These are phyloP conservation scores for Dentipellis fragilis DNA, from an alignment of 768 basidiomycete species.

Conservation along the genomic window DNA sequence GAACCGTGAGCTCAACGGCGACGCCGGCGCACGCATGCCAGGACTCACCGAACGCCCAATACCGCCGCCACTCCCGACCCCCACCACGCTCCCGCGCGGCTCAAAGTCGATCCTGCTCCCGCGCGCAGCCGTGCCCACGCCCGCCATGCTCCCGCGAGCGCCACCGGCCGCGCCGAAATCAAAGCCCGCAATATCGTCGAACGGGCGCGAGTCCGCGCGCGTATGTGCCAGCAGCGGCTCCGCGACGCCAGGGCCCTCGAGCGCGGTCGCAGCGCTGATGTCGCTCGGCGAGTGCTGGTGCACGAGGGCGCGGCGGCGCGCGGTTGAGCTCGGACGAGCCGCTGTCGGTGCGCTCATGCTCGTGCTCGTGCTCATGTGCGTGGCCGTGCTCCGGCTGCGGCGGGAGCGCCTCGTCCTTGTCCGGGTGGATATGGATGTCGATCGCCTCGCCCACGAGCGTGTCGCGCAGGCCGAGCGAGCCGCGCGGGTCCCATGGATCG, in stretches of 20 bases:
- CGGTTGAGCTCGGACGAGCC: not conserved
- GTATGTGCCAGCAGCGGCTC: slow-evolving; percentile 23
- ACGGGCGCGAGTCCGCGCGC: slow-evolving; percentile 15
- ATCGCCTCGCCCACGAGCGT: slow-evolving; percentile 10
- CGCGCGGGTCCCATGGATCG: slow-evolving; percentile 9
- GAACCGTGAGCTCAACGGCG: slow-evolving; percentile 3
- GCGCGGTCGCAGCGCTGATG: slow-evolving; percentile 1
- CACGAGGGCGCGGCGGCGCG: not conserved
- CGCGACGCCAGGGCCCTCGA: slow-evolving; percentile 10
- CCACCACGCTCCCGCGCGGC: not conserved
- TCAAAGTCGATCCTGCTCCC: slow-evolving; percentile 16
- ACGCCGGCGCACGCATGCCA: not conserved
- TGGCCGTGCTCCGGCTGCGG: not conserved
- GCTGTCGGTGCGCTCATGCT: not conserved
- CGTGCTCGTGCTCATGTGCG: not conserved
- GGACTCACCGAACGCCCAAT: not conserved
- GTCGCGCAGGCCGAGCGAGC: slow-evolving; percentile 8
- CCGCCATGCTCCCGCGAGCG: slow-evolving; percentile 28
- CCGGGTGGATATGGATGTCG: slow-evolving; percentile 6
- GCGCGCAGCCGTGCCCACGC: slow-evolving; percentile 33
- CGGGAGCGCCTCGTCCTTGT: not conserved
- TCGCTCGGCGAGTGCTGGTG: slow-evolving; percentile 6
- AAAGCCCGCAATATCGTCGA: not conserved
- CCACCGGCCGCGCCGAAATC: not conserved
- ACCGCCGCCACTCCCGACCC: not conserved